Evolutionary conservation across 2,329 filamentous ascomycete species (phyloP).

Genomic region (Colletotrichum shisoi): DNA sequence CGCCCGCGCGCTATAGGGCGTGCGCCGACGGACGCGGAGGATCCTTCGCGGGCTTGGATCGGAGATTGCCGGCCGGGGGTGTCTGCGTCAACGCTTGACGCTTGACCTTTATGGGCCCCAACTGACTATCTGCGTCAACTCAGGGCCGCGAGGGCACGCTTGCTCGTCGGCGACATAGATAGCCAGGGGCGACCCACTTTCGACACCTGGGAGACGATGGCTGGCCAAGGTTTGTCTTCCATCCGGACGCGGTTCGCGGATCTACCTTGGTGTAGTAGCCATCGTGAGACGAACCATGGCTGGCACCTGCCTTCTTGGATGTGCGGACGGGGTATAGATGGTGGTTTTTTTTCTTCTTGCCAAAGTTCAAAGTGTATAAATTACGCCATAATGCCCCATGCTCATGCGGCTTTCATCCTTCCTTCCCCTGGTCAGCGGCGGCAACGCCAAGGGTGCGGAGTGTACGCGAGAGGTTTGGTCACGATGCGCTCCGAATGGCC

Average conservation of each 20-base stretch:
- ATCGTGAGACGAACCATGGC: background rate
- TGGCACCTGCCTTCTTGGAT: background rate
- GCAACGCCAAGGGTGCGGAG: background rate
- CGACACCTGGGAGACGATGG: background rate
- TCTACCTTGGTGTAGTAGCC: too few relatives aligned
- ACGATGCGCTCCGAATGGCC: background rate
- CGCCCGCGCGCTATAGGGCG: background rate
- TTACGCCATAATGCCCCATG: background rate
- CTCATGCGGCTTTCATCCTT: background rate
- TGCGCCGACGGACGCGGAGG: background rate
- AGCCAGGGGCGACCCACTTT: too few relatives aligned
- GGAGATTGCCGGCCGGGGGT: background rate
- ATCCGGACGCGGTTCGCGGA: background rate
- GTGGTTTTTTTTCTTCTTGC: background rate
- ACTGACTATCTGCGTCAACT: background rate
- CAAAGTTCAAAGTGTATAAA: slow-evolving; percentile 7
- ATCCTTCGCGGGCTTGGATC: slow-evolving; percentile 4
- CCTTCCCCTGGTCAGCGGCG: background rate
- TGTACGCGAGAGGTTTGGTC: background rate
- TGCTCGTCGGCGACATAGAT: background rate
- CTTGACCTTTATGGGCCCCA: too few relatives aligned
- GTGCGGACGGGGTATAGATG: background rate
- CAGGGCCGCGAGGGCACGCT: background rate
- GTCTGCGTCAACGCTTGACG: background rate
- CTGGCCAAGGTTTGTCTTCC: background rate